Evolutionary conservation across 2,329 filamentous ascomycete genomes (phyloP), one percentile per base, ranked within the genome.

Genomic region (Lojkania enalia): DNA sequence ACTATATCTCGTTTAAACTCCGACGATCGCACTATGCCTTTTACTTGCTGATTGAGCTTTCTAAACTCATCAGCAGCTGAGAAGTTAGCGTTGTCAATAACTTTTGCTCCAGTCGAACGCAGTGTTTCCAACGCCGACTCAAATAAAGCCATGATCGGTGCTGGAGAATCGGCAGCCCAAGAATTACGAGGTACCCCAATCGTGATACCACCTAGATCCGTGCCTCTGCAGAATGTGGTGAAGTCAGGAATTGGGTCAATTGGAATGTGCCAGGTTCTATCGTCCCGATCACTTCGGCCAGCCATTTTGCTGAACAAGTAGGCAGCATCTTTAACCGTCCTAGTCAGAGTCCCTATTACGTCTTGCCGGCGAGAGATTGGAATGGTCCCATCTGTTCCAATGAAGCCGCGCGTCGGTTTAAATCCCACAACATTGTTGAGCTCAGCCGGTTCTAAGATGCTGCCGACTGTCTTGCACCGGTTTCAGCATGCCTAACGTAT

Each of bases 351-450:
- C 2, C 87, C 87, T 0, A 90, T 79, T 0, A 80, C 83, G 57
- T 90, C 87, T 56, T 87, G 83, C 56, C 87, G 81, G 44, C 79
- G 71, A 9, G 77, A 80, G 58, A 86, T 84, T 0, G 87, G 87
- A 23, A 90, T 64, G 0, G 75, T 72, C 1, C 71, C 71, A 20
- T 62, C 63, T 31, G 85, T 74, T 5, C 85, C 88, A 0, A 85
- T 88, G 38, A 88, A 66, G 0, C 87, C 87, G 4, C 90, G 84
- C 1, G 86, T 90, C 1, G 87, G 86, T 69, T 90, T 90, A 64
- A 90, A 79, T 2, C 87, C 87, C 1, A 90, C 85, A 2, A 90
- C 63, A 2, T 75, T 78, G 59, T 87, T 88, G 4, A 84, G 74
- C 63, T 85, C 80, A 1, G 87, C 85, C 0, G 87, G 87, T 61